Conservation (phyloP, 2,329 filamentous ascomycete genomes). For the Penicillium frequentans region DNA sequence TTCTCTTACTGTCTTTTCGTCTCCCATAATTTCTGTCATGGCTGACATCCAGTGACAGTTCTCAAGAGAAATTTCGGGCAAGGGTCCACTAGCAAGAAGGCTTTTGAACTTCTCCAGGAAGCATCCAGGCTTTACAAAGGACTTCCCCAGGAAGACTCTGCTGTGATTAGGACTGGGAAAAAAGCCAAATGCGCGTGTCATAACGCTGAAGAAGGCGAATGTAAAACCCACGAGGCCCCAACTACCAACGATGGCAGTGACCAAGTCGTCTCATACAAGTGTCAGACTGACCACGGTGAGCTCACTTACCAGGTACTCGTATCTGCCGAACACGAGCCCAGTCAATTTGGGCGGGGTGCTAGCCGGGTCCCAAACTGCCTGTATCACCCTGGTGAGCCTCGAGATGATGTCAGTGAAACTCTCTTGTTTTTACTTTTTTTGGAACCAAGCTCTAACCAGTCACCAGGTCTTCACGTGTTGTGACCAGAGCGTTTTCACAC, state of each 20-base stretch:
- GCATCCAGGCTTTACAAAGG: too few species aligned
- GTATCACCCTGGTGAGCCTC: neutral
- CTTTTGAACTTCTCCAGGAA: too few species aligned
- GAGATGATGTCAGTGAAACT: neutral
- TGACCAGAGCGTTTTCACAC: neutral
- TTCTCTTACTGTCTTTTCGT: neutral
- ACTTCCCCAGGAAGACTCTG: too few species aligned
- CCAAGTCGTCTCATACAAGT: too few species aligned
- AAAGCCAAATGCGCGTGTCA: too few species aligned
- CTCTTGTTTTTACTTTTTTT: neutral
- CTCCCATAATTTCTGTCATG: neutral
- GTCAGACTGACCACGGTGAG: too few species aligned
- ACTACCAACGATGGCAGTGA: too few species aligned
- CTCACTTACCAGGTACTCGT: too few species aligned
- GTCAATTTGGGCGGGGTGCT: neutral
- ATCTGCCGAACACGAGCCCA: too few species aligned
- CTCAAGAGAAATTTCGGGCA: neutral
- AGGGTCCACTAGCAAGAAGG: neutral
- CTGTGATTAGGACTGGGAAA: too few species aligned
- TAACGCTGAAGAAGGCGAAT: too few species aligned
- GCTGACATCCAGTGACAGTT: neutral
- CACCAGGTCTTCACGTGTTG: neutral
- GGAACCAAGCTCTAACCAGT: neutral
- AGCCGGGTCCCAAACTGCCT: neutral
- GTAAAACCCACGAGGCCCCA: too few species aligned